A percentile compares a stretch with the other conserved stretches of the same genome.
Conservation (phyloP, 495 filamentous ascomycete species). For the Baudoinia panamericana region DNA sequence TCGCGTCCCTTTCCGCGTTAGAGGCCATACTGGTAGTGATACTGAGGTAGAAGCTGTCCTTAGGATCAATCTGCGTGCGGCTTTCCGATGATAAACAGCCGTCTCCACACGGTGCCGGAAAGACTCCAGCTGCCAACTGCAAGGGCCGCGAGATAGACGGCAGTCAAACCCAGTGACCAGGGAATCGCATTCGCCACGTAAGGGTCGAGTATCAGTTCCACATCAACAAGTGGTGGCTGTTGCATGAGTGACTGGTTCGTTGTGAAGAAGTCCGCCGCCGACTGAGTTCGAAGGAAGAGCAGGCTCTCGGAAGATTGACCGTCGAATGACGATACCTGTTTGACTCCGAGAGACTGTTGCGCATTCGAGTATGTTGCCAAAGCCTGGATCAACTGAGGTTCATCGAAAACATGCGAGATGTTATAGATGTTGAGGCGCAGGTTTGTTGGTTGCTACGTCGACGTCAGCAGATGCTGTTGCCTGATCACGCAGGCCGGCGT, state of each 20-base stretch:
- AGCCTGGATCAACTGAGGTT: slow-evolving; percentile 47
- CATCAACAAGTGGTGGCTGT: slow-evolving; percentile 56
- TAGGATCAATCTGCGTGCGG: slow-evolving; percentile 26
- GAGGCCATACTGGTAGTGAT: no score
- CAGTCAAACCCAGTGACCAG: slow-evolving; percentile 29
- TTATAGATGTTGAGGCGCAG: slow-evolving; percentile 57
- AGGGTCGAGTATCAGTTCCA: slow-evolving; percentile 85
- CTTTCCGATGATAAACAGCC: slow-evolving; percentile 20
- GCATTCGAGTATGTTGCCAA: slow-evolving; percentile 49
- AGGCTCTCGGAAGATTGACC: slow-evolving; percentile 19
- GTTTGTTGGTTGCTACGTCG: slow-evolving; percentile 66
- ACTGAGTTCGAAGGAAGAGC: slow-evolving; percentile 63
- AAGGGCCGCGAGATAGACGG: slow-evolving; percentile 26
- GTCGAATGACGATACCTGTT: no score
- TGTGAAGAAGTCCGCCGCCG: slow-evolving; percentile 76
- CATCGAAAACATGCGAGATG: slow-evolving; percentile 43
- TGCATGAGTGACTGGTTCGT: slow-evolving; percentile 61
- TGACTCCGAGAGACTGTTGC: slow-evolving; percentile 28
- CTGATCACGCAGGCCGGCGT: background rate
- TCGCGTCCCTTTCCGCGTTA: no score
- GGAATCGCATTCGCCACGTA: slow-evolving; percentile 38
- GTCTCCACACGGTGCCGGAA: slow-evolving; percentile 26
- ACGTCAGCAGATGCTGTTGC: background rate
- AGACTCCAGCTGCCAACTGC: slow-evolving; percentile 27
- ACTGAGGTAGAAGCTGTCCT: background rate